Conservation (phyloP, 345 rosid genomes). For the Hibiscus syriacus region DNA sequence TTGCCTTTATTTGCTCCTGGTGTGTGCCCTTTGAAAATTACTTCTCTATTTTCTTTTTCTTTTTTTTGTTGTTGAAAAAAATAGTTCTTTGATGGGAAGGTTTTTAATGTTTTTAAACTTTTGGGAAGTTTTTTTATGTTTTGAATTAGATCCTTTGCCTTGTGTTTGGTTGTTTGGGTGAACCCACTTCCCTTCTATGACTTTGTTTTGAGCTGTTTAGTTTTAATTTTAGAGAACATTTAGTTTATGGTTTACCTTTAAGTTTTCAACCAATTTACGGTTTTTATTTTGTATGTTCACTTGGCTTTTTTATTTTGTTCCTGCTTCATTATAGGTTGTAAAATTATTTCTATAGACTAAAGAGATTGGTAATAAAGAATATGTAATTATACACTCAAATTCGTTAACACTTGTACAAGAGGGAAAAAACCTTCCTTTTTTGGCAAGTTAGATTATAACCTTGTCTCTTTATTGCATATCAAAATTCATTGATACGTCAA, state of each 20-base stretch:
- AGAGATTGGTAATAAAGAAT: too few species aligned
- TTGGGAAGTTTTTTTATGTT: not conserved
- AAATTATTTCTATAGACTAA: too few species aligned
- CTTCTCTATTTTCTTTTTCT: not conserved
- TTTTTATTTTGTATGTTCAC: not conserved
- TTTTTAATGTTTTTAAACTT: not conserved
- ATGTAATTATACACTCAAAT: too few species aligned
- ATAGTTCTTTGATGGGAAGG: not conserved
- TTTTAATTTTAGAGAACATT: not conserved
- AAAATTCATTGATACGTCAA: too few species aligned
- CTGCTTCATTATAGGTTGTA: not conserved
- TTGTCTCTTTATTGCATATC: too few species aligned
- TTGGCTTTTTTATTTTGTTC: not conserved
- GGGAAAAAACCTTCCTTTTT: too few species aligned
- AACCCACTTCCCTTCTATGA: not conserved
- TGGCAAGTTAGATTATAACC: too few species aligned
- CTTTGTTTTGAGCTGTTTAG: not conserved
- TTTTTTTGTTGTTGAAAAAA: not conserved
- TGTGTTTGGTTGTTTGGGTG: conserved; percentile 4
- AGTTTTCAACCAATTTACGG: not conserved
- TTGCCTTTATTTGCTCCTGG: not conserved
- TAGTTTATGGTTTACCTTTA: not conserved
- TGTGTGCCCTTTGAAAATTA: not conserved
- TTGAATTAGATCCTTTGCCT: not conserved
- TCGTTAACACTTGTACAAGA: too few species aligned